A percentile compares a stretch with the other conserved stretches of the same genome.
Evolutionary conservation across 495 filamentous ascomycete genomes (phyloP).

Genomic region (Daldinia vernicosa): DNA sequence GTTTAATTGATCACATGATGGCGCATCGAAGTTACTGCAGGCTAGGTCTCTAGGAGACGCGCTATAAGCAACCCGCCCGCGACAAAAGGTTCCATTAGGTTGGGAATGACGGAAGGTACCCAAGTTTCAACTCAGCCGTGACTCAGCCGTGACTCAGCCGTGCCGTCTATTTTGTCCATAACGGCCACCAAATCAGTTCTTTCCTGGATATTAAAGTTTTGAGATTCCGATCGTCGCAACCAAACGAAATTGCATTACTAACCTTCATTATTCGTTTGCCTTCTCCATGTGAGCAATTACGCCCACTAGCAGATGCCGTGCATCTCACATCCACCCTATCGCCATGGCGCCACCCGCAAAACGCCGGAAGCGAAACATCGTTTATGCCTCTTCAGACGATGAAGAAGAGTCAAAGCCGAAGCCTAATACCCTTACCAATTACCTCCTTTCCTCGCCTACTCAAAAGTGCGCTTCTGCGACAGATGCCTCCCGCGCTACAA

Average conservation of each 20-base stretch:
- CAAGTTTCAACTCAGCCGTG: slow-evolving; percentile 15
- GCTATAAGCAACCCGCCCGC: slow-evolving; percentile 20
- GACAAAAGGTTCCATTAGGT: slow-evolving; percentile 28
- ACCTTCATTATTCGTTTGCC: background rate
- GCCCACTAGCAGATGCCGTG: slow-evolving; percentile 37
- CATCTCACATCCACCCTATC: slow-evolving; percentile 25
- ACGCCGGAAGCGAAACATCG: slow-evolving; percentile 60
- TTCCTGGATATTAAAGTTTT: background rate
- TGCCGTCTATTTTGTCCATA: background rate
- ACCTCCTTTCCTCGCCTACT: slow-evolving; percentile 55
- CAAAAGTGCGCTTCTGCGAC: slow-evolving; percentile 28
- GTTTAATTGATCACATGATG: slow-evolving; percentile 44
- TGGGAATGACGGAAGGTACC: slow-evolving; percentile 33
- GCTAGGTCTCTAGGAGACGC: slow-evolving; percentile 19
- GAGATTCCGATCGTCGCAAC: background rate
- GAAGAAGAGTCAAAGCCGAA: slow-evolving; percentile 44
- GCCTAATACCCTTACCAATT: slow-evolving; percentile 53
- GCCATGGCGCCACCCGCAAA: slow-evolving; percentile 65
- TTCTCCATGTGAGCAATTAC: slow-evolving; percentile 22
- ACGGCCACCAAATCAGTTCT: background rate
- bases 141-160: too few species aligned
- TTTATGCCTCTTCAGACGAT: slow-evolving; percentile 48
- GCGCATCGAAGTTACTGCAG: slow-evolving; percentile 30
- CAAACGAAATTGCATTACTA: background rate
- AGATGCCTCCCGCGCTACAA: slow-evolving; percentile 22